Evolutionary conservation across 805 yeast genomes (phyloP).

Genomic region (Metschnikowia dekortorum): DNA sequence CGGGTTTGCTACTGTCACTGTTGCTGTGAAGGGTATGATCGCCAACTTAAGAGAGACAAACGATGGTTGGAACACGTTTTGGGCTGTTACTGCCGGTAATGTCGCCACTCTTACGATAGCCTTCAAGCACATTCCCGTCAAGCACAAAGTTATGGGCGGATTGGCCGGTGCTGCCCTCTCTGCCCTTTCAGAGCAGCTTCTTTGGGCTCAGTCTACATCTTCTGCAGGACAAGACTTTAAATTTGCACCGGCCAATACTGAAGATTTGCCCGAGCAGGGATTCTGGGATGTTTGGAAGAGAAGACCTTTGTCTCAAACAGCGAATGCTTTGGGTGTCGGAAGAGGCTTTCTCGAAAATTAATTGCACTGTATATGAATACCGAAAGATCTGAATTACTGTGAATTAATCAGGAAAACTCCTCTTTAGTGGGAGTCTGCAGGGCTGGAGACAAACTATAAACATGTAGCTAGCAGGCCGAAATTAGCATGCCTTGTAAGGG

Average conservation of each 20-base stretch:
- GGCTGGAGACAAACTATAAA: not conserved
- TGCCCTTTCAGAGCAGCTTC: constrained; percentile 35
- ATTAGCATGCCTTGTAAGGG: constrained; percentile 56
- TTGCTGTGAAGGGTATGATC: constrained; percentile 44
- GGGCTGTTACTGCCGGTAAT: constrained; percentile 56
- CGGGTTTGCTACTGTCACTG: constrained; percentile 47
- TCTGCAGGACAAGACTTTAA: constrained; percentile 36
- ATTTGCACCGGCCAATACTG: constrained; percentile 36
- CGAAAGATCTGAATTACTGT: not conserved
- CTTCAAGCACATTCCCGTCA: constrained; percentile 37
- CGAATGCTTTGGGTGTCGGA: constrained; percentile 68
- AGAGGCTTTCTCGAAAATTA: constrained; percentile 49
- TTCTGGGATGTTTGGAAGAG: constrained; percentile 82
- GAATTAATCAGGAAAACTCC: not conserved
- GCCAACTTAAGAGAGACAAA: constrained; percentile 60
- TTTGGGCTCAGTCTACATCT: constrained; percentile 39
- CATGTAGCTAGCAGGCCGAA: not conserved
- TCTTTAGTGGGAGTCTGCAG: not conserved
- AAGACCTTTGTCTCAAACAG: constrained; percentile 76
- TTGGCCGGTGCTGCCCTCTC: constrained; percentile 36
- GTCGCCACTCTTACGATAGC: constrained; percentile 43
- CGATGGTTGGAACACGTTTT: constrained; percentile 59
- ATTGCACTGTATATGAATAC: constrained; percentile 4
- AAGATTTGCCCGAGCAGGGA: constrained; percentile 34
- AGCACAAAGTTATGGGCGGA: constrained; percentile 40